Evolutionary conservation across 176 grass and related monocot species (phyloP), one percentile per base, ranked within the genome.

Genomic region (Oryza rufipogon): DNA sequence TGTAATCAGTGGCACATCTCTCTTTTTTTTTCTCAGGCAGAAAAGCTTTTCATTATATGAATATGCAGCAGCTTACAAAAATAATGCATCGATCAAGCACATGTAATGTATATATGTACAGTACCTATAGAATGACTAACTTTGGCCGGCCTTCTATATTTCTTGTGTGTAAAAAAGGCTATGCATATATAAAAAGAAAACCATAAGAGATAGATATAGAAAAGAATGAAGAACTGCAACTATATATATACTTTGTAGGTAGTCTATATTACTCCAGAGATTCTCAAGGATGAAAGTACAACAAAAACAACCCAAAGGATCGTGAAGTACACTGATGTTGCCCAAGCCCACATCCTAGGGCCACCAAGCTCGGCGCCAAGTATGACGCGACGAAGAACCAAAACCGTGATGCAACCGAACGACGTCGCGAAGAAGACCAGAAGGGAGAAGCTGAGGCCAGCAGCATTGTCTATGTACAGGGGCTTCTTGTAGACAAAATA

Each of bases 371-470:
- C 95, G 5, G 90, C 95, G 7, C 92, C 95, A 11, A 97, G 22
- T 30, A 90, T 20, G 26, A 97, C 66, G 16, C 92, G 90, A 0
- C 92, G 87, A 14, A 97, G 72, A 41, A 97, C 89, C 71, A 97
- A 86, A 88, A 97, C 83, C 2, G 48, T 20, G 45, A 97, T 90
- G 11, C 95, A 98, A 10, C 91, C 86, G 66, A 92, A 82, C 11
- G 95, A 98, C 33, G 92, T 98, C 4, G 81, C 91, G 3, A 98
- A 98, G 85, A 95, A 97, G 13, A 97, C 82, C 33, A 95, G 74
- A 23, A 97, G 89, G 58, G 95, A 95, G 87, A 98, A 98, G 66
- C 95, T 95, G 15, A 98, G 92, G 20, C 89, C 95, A 20, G 49
- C 79, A 46, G 92, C 92, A 74, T 93, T 95, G 69, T 95, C 68